Evolutionary conservation across 169 alveolate species (phyloP), one percentile per base, ranked within the genome.

Genomic region (Neospora caninum): DNA sequence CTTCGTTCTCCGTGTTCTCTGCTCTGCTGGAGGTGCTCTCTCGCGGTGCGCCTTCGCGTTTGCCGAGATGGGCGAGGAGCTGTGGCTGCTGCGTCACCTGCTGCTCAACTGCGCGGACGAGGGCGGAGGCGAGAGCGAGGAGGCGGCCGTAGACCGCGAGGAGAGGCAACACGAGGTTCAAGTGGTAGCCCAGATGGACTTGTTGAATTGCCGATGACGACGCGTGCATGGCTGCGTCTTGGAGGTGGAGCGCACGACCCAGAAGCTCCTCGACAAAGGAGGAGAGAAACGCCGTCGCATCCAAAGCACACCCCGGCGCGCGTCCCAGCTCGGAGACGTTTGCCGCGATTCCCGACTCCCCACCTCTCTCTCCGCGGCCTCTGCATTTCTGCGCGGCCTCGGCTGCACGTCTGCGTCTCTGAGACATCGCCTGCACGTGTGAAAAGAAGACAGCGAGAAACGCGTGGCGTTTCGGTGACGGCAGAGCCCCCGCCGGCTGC

Each of bases 141-240:
- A 42, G 64, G 43, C 38, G 43, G 34, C 64, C 64, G 88, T 39
- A 82, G 64, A 82, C 25, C 38, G 88, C 54, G 64, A 82, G 64
- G 29, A 82, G 88, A 10, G 88, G 88, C 16, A 82, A 64, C 88
- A 82, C 88, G 22, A 82, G 18, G 31, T 42, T 42, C 64, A 82
- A 27, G 58, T 82, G 88, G 34, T 39, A 82, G 53, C 88, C 88
- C 31, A 82, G 34, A 34, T 82, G 88, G 34, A 82, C 34, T 29
- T 34, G 88, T 45, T 82, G 88, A 36, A 42, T 13, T 25, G 88
- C 88, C 39, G 88, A 41, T 0, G 88, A 36, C 2, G 88, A 18
- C 39, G 88, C 88, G 27, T 82, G 88, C 58, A 34, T n/a, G 22
- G 43, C 34, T 9, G 88, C 39, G 27, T 39, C 54, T 41, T 82